Base-by-base conservation (phyloP, 345 rosid genomes). In the Rhodamnia rubescens region DNA sequence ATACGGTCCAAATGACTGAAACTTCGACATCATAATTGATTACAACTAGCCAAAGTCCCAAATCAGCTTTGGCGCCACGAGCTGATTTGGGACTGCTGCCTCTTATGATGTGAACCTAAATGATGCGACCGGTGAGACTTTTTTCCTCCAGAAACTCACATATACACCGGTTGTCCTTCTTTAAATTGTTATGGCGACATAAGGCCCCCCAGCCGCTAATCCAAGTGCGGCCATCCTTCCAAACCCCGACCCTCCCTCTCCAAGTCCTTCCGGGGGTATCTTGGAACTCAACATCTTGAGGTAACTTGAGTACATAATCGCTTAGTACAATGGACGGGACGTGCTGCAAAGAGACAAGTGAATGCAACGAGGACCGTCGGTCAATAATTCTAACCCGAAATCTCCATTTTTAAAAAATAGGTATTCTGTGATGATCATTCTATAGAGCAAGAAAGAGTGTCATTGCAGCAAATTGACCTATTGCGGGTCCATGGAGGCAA, bases 161-260 rank as follows among this genome's bases (percentile, higher is more conserved):
- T 2, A 83, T 58, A 69, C 83, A 85, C 6, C 6, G 82, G 0
- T 75, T 51, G 44, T 42, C 44, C 9, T 47, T 36, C 27, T 29
- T 21, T 53, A 85, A 42, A 59, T 58, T 2, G 42, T 83, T 83
- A 22, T 54, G 50, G 13, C 16, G 52, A 15, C 81, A 27, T 20
- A 88, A 64, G 11, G 82, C 74, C 11, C 81, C 26, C 84, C 86
- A 85, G 27, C 87, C 75, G 4, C 13, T 58, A 53, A 88, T 85
- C 74, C 74, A 51, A 14, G 22, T 78, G 21, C 87, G 84, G 14
- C 84, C 82, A n/a, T 85, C 86, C 47, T 78, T 88, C 87, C 86
- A 85, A 14, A 3, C 7, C 24, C 51, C 4, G 51, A 85, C n/a
- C 57, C 59, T 21, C 40, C 84, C 87, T 53, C 49, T 58, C 81